A percentile compares a stretch with the other conserved stretches of the same genome.
Evolutionary conservation across 1,139 yeast genomes (phyloP).

Genomic region (Wickerhamomyces sp.): DNA sequence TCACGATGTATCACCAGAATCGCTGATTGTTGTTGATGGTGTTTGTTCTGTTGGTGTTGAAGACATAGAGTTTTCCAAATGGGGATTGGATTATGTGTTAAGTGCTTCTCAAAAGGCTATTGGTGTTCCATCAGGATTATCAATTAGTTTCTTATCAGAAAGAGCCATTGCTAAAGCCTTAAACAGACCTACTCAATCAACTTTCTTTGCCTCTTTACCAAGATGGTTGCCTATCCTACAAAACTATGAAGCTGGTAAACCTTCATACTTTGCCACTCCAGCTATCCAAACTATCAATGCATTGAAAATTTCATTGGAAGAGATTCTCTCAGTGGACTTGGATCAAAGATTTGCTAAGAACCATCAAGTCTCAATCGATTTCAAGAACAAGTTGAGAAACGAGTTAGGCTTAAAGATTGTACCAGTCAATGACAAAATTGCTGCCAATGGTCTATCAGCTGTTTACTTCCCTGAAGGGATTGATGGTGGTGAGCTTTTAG

Average conservation of each 20-base stretch:
- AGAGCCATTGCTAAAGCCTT: slow-evolving; percentile 68
- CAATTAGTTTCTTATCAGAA: slow-evolving; percentile 68
- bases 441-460: slow-evolving; percentile 88
- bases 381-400: slow-evolving; percentile 50
- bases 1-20: slow-evolving; percentile 65
- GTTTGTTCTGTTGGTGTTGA: slow-evolving; percentile 94
- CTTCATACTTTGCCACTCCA: slow-evolving; percentile 92
- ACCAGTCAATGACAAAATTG: slow-evolving; percentile 51
- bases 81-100: slow-evolving; percentile 86
- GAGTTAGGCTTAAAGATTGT: slow-evolving; percentile 69
- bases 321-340: slow-evolving; percentile 57
- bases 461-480: slow-evolving; percentile 77
- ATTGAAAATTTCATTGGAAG: slow-evolving; percentile 69
- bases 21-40: slow-evolving; percentile 84
- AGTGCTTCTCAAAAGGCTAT: slow-evolving; percentile 95
- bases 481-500: slow-evolving; percentile 59
- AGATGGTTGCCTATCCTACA: slow-evolving; percentile 89
- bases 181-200: slow-evolving; percentile 47
- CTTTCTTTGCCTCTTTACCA: slow-evolving; percentile 71
- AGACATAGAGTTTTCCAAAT: slow-evolving; percentile 74
- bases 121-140: slow-evolving; percentile 91
- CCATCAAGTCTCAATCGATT: slow-evolving; percentile 52
- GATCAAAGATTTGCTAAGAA: slow-evolving; percentile 63
- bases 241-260: slow-evolving; percentile 77
- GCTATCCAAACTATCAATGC: slow-evolving; percentile 85